Evolutionary conservation across 2,329 filamentous ascomycete species (phyloP).

Genomic region (Talaromyces marneffei): DNA sequence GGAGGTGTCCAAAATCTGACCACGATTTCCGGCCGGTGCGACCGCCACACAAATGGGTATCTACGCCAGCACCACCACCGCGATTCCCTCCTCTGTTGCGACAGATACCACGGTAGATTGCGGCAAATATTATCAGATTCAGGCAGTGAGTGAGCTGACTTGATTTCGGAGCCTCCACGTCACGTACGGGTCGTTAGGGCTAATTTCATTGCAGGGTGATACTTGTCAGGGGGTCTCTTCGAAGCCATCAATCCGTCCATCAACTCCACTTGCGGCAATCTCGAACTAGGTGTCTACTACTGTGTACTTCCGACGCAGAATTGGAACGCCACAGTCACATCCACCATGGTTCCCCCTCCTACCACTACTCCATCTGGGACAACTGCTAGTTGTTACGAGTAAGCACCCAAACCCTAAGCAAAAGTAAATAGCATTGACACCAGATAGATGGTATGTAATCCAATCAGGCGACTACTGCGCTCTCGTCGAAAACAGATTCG

Average conservation of each 20-base stretch:
- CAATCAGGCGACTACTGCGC: background rate
- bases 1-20: too few relatives aligned
- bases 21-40: too few relatives aligned
- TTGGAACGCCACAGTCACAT: constrained; percentile 14
- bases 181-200: too few relatives aligned
- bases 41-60: too few relatives aligned
- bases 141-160: too few relatives aligned
- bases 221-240: too few relatives aligned
- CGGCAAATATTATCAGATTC: too few relatives aligned
- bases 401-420: background rate
- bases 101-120: too few relatives aligned
- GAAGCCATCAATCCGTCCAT: constrained; percentile 24
- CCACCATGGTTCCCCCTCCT: constrained; percentile 7
- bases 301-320: constrained; percentile 18
- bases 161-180: too few relatives aligned
- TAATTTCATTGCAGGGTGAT: too few relatives aligned
- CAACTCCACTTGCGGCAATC: constrained; percentile 20
- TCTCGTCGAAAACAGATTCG: background rate
- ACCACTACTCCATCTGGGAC: constrained; percentile 13
- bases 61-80: too few relatives aligned
- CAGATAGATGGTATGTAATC: background rate
- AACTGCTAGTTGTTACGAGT: constrained; percentile 14
- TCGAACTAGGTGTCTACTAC: constrained; percentile 19
- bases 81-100: too few relatives aligned
- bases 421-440: background rate